Evolutionary conservation across 2,329 filamentous ascomycete species (phyloP), one percentile per base, ranked within the genome.

Genomic region (Ophiostoma australiae): DNA sequence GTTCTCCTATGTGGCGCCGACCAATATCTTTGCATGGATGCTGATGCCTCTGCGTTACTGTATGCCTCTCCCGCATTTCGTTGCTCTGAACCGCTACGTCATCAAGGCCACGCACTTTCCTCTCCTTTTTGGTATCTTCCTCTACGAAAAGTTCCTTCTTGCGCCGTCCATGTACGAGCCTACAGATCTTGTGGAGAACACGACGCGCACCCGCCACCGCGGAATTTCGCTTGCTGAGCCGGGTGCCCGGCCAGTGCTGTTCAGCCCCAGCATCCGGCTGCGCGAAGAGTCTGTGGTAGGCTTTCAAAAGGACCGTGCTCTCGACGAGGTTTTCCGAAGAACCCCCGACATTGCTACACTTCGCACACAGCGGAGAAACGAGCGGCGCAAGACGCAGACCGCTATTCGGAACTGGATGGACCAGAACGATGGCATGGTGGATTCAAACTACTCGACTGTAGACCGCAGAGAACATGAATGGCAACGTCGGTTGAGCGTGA

Each of bases 321-420:
- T 98, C 31, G 94, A 97, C 74, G 94, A 97, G 77, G 93, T 98
- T 0, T 98, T 98, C 78, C 86, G 92, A 73, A 84, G 87, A 23
- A 87, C 89, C 0, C 92, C 91, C 37, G 89, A 90, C 72, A 83
- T 87, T 68, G 85, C 85, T 8, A 84, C 87, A 2, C 80, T 89
- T 70, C 84, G 86, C 23, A 89, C 85, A 1, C 85, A 87, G 67
- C 84, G 85, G 68, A 84, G 86, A 69, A 84, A 87, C 37, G 89
- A 92, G 74, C 86, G 89, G 73, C 86, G 87, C 52, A 90, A 93
- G 78, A 92, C 90, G 1, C 90, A 91, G 74, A 93, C 90, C 72
- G 91, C 92, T 0, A 93, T 97, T 69, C 89, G 91, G 37, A 90
- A 91, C 75, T 97, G 94, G 94, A 97, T 97, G 91, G 91, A 93